These are phyloP conservation scores for Nicotiana benthamiana DNA, from an alignment of 257 asterid genomes.

Conservation along the genomic window DNA sequence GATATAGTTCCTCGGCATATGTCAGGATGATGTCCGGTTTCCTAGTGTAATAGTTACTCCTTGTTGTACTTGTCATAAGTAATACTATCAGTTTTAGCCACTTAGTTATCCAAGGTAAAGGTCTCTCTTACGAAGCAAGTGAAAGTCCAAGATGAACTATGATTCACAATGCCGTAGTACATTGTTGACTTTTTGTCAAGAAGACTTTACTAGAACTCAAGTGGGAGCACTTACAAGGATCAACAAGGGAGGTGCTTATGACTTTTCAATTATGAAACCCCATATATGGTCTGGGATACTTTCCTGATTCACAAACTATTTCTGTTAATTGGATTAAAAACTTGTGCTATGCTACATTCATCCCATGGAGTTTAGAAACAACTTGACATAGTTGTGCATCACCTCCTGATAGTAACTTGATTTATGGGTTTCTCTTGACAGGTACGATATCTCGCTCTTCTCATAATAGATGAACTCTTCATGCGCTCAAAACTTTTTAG, in stretches of 20 bases:
- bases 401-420: not conserved
- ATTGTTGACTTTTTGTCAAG: not conserved
- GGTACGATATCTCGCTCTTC: constrained; percentile 85
- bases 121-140: not conserved
- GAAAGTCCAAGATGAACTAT: not conserved
- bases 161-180: not conserved
- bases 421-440: constrained; percentile 20
- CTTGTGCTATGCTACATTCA: not conserved
- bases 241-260: not conserved
- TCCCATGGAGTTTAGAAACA: not conserved
- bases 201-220: not conserved
- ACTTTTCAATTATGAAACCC: not conserved
- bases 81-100: not conserved
- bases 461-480: constrained; percentile 81
- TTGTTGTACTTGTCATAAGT: not conserved
- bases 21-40: not conserved
- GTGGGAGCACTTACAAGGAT: not conserved
- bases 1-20: not conserved
- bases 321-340: not conserved
- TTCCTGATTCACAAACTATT: not conserved
- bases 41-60: not conserved
- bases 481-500: constrained; percentile 92
- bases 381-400: not conserved
- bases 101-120: not conserved
- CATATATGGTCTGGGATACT: not conserved